Evolutionary conservation across 2,329 filamentous ascomycete species (phyloP).

Genomic region (Verticillium dahliae): DNA sequence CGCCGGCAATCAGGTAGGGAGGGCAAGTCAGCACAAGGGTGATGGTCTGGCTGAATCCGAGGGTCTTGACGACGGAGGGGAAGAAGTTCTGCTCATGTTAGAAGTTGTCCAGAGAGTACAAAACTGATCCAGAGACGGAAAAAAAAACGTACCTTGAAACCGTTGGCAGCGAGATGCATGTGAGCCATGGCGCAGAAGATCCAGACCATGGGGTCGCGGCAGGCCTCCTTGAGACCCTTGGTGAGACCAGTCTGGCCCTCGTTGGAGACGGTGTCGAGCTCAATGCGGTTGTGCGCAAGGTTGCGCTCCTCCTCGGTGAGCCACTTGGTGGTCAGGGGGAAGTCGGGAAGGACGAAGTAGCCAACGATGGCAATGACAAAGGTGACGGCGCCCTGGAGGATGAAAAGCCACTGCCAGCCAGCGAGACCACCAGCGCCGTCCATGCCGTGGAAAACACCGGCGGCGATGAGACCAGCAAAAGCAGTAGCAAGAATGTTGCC

Average conservation of each 20-base stretch:
- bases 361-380: slow-evolving; percentile 14
- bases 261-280: slow-evolving; percentile 17
- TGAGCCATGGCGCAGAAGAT: slow-evolving; percentile 42
- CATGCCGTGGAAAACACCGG: slow-evolving; percentile 55
- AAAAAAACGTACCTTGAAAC: slow-evolving; percentile 28
- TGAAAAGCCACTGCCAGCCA: slow-evolving; percentile 37
- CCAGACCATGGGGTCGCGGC: slow-evolving; percentile 35
- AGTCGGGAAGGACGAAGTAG: slow-evolving; percentile 14
- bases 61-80: slow-evolving; percentile 37
- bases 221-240: slow-evolving; percentile 24
- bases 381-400: slow-evolving; percentile 32
- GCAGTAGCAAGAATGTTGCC: slow-evolving; percentile 61
- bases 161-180: slow-evolving; percentile 40
- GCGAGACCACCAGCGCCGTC: slow-evolving; percentile 25
- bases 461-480: slow-evolving; percentile 60
- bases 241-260: slow-evolving; percentile 14
- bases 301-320: slow-evolving; percentile 14
- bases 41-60: slow-evolving; percentile 38
- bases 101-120: neutral
- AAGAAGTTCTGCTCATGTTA: slow-evolving; percentile 8
- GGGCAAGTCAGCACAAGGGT: slow-evolving; percentile 40
- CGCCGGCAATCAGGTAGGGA: slow-evolving; percentile 22
- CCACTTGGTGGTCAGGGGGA: slow-evolving; percentile 15
- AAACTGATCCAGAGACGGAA: neutral
- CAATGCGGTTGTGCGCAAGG: slow-evolving; percentile 14